Evolutionary conservation across 202 grass and related monocot genomes (phyloP).

Genomic region (Alloteropsis angusta): DNA sequence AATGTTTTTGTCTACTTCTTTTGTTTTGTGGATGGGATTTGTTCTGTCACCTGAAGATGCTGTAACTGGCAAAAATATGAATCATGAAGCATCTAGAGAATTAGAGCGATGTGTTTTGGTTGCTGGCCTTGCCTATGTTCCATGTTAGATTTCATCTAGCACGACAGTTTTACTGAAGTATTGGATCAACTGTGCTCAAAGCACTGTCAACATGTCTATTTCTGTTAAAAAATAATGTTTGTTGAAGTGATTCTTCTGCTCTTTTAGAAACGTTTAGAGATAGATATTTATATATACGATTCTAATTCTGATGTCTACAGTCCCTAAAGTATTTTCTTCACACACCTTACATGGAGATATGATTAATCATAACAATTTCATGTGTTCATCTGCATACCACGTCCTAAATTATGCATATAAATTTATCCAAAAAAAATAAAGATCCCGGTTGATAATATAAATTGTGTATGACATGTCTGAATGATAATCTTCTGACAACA

Average conservation of each 20-base stretch:
- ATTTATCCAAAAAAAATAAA: neutral
- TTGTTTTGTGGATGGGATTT: neutral
- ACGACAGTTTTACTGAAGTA: neutral
- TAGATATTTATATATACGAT: neutral
- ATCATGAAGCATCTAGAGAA: neutral
- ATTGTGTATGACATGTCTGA: neutral
- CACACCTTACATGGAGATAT: neutral
- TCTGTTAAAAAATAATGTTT: neutral
- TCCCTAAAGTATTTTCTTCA: neutral
- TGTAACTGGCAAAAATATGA: neutral
- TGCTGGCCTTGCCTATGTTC: neutral
- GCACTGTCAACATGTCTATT: neutral
- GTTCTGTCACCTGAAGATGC: slow-evolving; percentile 7
- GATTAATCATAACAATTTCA: neutral
- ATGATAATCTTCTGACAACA: neutral
- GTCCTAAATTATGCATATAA: neutral
- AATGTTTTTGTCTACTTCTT: neutral
- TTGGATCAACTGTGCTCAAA: neutral
- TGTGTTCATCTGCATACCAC: neutral
- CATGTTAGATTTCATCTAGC: neutral
- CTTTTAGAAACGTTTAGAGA: neutral
- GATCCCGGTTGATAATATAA: neutral
- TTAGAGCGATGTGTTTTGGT: neutral
- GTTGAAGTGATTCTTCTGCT: neutral
- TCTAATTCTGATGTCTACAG: neutral